Conservation (phyloP, 192 early-diverging fungal species). For the Bifiguratus adelaidae region DNA sequence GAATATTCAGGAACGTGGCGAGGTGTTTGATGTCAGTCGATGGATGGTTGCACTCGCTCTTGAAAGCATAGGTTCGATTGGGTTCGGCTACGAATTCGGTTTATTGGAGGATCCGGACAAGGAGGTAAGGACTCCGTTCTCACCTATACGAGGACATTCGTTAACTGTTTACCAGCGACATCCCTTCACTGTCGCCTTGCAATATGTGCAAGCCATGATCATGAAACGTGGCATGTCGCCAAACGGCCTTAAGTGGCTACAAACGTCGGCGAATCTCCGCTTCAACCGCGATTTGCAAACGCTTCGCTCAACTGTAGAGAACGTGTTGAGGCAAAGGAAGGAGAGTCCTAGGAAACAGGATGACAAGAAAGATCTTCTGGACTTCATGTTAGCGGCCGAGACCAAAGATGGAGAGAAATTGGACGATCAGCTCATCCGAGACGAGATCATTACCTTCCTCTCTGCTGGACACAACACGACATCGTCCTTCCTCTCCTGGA, state of each 20-base stretch:
- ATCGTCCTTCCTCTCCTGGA: slow-evolving; percentile 41
- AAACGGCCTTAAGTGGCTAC: no score
- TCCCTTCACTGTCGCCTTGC: no score
- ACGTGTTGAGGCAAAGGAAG: slow-evolving; percentile 35
- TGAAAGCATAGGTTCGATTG: slow-evolving; percentile 40
- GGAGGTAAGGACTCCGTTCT: no score
- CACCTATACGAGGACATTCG: no score
- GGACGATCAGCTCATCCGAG: slow-evolving; percentile 36
- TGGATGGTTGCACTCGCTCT: slow-evolving; percentile 44
- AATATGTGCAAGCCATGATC: no score
- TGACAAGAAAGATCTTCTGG: slow-evolving; percentile 33
- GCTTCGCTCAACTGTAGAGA: slow-evolving; percentile 37
- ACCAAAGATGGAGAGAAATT: slow-evolving; percentile 19
- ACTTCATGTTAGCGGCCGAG: slow-evolving; percentile 40
- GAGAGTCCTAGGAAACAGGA: slow-evolving; percentile 12
- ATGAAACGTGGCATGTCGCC: no score
- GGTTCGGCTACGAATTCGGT: slow-evolving; percentile 46
- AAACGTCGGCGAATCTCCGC: no score
- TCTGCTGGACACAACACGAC: no score
- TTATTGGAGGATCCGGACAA: no score
- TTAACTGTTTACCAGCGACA: no score
- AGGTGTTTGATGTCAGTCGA: slow-evolving; percentile 20
- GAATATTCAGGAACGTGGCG: slow-evolving; percentile 10
- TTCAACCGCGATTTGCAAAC: no score
- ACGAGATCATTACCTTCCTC: slow-evolving; percentile 48